Percentiles rank a stretch among this genome's conserved stretches.
These are phyloP conservation scores for Dissophora ornata DNA, from an alignment of 192 early-diverging fungal species.

Conservation along the genomic window DNA sequence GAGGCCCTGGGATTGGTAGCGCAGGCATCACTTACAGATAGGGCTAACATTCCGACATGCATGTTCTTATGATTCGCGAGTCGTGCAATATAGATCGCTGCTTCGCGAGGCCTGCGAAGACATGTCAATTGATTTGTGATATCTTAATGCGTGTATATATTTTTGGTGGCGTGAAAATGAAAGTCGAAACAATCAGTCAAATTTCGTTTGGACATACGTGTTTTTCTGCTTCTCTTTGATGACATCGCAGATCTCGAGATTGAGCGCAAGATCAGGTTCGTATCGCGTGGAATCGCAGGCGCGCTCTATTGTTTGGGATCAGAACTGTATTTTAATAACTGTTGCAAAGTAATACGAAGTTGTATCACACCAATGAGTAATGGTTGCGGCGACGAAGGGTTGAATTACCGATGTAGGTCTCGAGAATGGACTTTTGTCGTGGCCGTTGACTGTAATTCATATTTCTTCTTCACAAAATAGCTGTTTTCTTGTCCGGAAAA, in stretches of 20 bases:
- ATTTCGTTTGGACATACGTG: too few species aligned
- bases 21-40: conserved; percentile 68
- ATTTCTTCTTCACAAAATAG: too few species aligned
- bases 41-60: conserved; percentile 70
- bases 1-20: too few species aligned
- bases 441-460: conserved; percentile 22
- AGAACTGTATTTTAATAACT: neutral
- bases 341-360: too few species aligned
- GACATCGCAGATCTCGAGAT: conserved; percentile 95
- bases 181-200: too few species aligned
- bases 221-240: conserved; percentile 91
- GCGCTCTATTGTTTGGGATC: conserved; percentile 65
- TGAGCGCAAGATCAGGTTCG: conserved; percentile 86
- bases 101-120: conserved; percentile 76
- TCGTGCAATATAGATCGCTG: conserved; percentile 73
- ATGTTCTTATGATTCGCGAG: conserved; percentile 72
- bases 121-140: too few species aligned
- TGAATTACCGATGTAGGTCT: conserved; percentile 48
- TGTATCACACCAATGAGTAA: too few species aligned
- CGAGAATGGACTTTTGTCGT: conserved; percentile 38
- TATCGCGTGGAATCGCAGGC: conserved; percentile 77
- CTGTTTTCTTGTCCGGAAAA: too few species aligned
- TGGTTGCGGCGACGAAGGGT: neutral
- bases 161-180: too few species aligned
- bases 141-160: too few species aligned